Base-by-base conservation (phyloP, 306 rosid species). In the Glycine tomentella region DNA sequence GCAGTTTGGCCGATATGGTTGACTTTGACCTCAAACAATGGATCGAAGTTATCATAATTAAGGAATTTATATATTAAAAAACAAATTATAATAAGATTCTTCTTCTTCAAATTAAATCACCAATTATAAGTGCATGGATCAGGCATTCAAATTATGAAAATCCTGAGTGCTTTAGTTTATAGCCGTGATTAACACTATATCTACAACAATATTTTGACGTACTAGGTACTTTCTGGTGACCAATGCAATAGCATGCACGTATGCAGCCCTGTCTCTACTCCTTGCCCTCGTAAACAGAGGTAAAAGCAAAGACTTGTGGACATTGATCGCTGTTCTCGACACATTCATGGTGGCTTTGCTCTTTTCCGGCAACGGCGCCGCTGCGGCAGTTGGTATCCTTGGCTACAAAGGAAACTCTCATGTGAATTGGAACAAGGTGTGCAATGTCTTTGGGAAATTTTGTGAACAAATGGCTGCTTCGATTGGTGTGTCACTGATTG, bases 371-470 rank as follows among this genome's bases (percentile, higher is more conserved):
- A 80, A 7, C 8, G 97, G 99, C 12, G 97, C 93, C 2, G 78
- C 94, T 34, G 2, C 45, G 0, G 93, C 93, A 0, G 69, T 88
- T 0, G 97, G 97, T 5, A 3, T 93, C 3, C 58, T 95, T 2
- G 94, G 92, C 6, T 85, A 51, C 84, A 36, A 75, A 17, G 99
- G 98, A 34, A 95, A 95, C 69, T 84, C 97, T n/a, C 94, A 84
- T 50, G 87, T 95, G 76, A 87, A 16, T n/a, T 95, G 99, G 99
- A 58, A 74, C 5, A 84, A 90, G 69, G 97, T 95, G 8, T 95
- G 98, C 82, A 58, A 88, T 31, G 84, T 87, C 3, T 91, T 93
- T 40, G 90, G 57, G 0, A 89, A 56, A 49, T 96, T 88, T 66
- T 95, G 99, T 51, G 7, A 79, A 69, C 93, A 85, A 56, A 83